Base-by-base conservation (phyloP, 352 stramenopile species). In the Globisporangium rhizosaccharum region DNA sequence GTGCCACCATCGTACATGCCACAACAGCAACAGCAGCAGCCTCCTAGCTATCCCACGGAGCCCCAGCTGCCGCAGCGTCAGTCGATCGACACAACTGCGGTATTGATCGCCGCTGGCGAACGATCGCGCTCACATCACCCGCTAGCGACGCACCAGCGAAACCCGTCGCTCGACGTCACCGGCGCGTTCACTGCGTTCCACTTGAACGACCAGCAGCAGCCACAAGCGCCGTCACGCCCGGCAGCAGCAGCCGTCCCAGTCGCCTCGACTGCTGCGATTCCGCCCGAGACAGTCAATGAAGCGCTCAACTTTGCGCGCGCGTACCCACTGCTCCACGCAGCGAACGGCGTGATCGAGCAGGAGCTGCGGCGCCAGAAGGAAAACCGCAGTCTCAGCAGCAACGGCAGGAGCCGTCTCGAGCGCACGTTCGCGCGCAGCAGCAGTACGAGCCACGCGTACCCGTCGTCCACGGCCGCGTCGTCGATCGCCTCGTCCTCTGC, bases 291-390 rank as follows among this genome's bases (percentile, higher is more conserved):
- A 2, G 33, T 51, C 36, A 45, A 51, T 20, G 53, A 62, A 15
- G 57, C 47, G 23, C 41, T 58, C 57, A 67, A 73, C 52, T 68
- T 77, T 20, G 72, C 72, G 9, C 62, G 72, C 1, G 71, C 67
- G 5, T 78, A 77, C 62, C 72, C 72, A 53, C 49, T 80, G 25
- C 57, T 80, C 9, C 72, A 81, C 41, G 69, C 67, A 6, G 50
- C 59, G 12, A 49, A 73, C 41, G 69, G 65, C 17, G 53, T 57
- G 11, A 50, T 50, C 44, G 51, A 57, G 53, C 53, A 44, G 15
- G 11, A 61, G n/a, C 49, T 49, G 30, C 58, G 45, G 33, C 51
- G 51, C 2, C 50, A 64, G 30, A 33, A 53, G 26, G 48, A 59
- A 23, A 61, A 54, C 47, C 7, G 25, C 46, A 33, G n/a, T 14